Base-by-base conservation (phyloP, 306 rosid genomes). In the Myrica gale region DNA sequence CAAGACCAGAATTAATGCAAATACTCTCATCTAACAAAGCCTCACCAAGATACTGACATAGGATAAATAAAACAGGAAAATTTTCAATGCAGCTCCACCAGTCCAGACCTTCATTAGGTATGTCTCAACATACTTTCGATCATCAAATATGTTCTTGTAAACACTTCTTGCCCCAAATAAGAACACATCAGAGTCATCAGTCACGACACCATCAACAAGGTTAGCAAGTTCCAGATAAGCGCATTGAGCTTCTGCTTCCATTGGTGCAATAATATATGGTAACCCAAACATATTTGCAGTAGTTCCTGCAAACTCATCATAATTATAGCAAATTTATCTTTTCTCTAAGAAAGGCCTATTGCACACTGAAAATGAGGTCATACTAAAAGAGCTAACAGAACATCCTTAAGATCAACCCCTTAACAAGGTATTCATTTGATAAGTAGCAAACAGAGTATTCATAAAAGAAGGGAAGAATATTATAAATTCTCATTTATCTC, bases 201-300 rank as follows among this genome's bases (percentile, higher is more conserved):
- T 94, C 76, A 94, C 97, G 74, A 94, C 97, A 81, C 98, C 98
- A 86, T 94, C 98, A 82, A 94, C 98, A 84, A 91, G 87, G 71
- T 89, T 90, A 42, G 88, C 83, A 48, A 81, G 88, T 81, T 94
- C 97, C 97, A 94, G 74, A 82, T 82, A 87, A 69, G 98, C 98
- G 80, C 98, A 94, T 71, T 94, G 98, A 20, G 97, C 97, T 88
- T 94, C 98, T 44, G 98, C 98, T 86, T 94, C 98, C 97, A 90
- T 94, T 1, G 98, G 98, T 68, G 98, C 96, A 81, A 94, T 90
- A 76, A 94, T 92, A 87, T 91, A 94, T 13, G 98, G 98, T 86
- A 91, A 82, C 57, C 98, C 97, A 84, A 94, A 94, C 93, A 94
- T 94, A 94, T 94, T 89, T 94, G 97, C 84, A 94, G 82, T 73